phyloP scores from a whole-genome alignment of 23 red algal genomes.

The Gracilaria domingensis region DNA sequence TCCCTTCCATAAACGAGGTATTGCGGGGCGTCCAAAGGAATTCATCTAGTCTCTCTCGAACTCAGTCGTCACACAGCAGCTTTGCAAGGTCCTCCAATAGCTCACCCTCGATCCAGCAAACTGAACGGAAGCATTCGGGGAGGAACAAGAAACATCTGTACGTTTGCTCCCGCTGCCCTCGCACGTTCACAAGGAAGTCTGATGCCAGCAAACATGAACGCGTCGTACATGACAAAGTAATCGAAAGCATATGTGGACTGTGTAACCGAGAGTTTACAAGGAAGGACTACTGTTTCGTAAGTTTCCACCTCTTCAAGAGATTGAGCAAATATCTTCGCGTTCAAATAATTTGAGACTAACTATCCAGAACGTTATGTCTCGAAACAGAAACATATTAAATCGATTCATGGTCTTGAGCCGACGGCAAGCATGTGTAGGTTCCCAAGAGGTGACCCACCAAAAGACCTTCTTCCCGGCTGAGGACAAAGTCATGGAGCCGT shows the following conservation, averaged over 20 bases:
- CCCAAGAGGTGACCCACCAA: neutral
- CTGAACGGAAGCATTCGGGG: neutral
- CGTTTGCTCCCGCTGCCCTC: constrained; percentile 32
- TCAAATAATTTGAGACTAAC: neutral
- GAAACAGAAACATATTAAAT: constrained; percentile 26
- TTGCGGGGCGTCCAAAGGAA: neutral
- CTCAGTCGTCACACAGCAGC: neutral
- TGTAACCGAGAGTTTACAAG: constrained; percentile 51
- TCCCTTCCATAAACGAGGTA: constrained; percentile 12
- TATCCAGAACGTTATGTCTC: neutral
- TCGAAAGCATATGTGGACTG: constrained; percentile 25
- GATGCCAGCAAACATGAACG: constrained; percentile 61
- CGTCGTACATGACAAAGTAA: constrained; percentile 68
- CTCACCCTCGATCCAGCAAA: neutral
- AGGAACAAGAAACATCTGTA: neutral
- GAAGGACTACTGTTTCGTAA: constrained; percentile 65
- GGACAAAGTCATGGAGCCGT: too few relatives aligned
- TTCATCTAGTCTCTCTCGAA: neutral
- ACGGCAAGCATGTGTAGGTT: constrained; percentile 14
- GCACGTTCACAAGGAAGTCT: constrained; percentile 54
- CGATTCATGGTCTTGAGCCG: constrained; percentile 22
- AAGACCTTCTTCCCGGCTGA: neutral
- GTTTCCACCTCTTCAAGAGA: neutral
- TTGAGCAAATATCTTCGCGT: neutral
- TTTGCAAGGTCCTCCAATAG: neutral